Evolutionary conservation across 2,329 filamentous ascomycete genomes (phyloP).

Genomic region (Pseudogymnoascus sp.): DNA sequence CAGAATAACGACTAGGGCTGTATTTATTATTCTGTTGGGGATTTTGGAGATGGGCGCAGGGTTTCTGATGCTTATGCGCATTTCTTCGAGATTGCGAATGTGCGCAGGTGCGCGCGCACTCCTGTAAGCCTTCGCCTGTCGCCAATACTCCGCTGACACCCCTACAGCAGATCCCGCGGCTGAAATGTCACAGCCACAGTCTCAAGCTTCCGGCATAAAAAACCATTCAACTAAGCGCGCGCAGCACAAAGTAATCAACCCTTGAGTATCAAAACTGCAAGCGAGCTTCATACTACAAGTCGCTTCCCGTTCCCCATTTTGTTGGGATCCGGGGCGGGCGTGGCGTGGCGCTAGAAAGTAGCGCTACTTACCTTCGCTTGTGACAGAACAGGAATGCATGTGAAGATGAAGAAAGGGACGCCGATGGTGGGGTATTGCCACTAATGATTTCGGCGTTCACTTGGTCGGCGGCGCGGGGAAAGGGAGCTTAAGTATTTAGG

Average conservation of each 20-base stretch:
- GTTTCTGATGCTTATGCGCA: not conserved
- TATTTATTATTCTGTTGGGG: not conserved
- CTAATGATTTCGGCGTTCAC: not conserved
- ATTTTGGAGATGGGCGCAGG: not conserved
- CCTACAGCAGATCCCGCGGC: not conserved
- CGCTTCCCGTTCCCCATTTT: not conserved
- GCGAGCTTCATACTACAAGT: not conserved
- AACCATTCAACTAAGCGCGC: not conserved
- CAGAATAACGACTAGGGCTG: not conserved
- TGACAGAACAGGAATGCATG: not conserved
- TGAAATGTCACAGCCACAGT: not conserved
- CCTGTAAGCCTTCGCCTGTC: no score
- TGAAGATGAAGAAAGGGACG: not conserved
- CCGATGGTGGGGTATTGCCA: slow-evolving; percentile 3
- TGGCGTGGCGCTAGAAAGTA: not conserved
- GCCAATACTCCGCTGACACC: not conserved
- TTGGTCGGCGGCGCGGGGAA: not conserved
- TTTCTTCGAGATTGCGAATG: not conserved
- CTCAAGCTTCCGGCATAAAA: not conserved
- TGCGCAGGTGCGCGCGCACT: not conserved
- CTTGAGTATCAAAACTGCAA: not conserved
- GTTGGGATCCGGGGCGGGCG: not conserved
- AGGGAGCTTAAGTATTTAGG: not conserved
- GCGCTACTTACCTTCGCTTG: not conserved
- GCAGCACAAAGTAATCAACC: not conserved